phyloP scores from a whole-genome alignment of 352 stramenopile species.

The Phytophthora brassicae region DNA sequence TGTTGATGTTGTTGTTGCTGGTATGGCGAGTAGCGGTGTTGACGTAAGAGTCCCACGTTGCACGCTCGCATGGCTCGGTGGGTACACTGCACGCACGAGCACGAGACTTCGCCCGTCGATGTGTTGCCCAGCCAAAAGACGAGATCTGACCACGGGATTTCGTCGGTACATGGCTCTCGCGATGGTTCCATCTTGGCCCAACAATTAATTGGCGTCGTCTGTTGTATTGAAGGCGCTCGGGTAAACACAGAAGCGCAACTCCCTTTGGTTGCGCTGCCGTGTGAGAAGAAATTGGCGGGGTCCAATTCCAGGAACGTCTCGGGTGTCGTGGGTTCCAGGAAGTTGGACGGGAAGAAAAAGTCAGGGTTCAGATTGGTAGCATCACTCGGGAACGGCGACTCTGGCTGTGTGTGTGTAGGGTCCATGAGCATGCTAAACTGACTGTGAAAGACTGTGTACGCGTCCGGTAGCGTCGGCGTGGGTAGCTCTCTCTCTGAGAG shows the following conservation, averaged over 20 bases:
- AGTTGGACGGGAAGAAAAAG: conserved; percentile 26
- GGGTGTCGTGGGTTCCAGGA: conserved; percentile 26
- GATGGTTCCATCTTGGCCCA: conserved; percentile 46
- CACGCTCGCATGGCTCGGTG: conserved; percentile 16
- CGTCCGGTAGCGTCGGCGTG: conserved; percentile 14
- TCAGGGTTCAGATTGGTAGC: background rate
- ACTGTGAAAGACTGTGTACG: conserved; percentile 8
- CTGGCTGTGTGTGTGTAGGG: conserved; percentile 7
- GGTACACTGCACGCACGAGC: conserved; percentile 39
- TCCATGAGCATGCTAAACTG: conserved; percentile 20
- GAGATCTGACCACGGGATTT: conserved; percentile 56
- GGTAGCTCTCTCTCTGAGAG: background rate
- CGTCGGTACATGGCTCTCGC: conserved; percentile 50
- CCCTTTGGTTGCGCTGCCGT: conserved; percentile 23
- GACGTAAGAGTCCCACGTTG: conserved; percentile 9
- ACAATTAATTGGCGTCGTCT: conserved; percentile 4
- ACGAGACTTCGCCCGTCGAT: conserved; percentile 50
- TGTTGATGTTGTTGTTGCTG: conserved; percentile 28
- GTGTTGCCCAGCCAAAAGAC: conserved; percentile 62
- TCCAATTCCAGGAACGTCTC: conserved; percentile 32
- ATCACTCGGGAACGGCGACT: background rate
- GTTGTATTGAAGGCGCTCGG: background rate
- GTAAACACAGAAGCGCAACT: conserved; percentile 11
- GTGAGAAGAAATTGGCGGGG: conserved; percentile 22
- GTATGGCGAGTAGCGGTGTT: conserved; percentile 41